Base-by-base conservation (phyloP, 345 rosid species). In the Angophora floribunda region DNA sequence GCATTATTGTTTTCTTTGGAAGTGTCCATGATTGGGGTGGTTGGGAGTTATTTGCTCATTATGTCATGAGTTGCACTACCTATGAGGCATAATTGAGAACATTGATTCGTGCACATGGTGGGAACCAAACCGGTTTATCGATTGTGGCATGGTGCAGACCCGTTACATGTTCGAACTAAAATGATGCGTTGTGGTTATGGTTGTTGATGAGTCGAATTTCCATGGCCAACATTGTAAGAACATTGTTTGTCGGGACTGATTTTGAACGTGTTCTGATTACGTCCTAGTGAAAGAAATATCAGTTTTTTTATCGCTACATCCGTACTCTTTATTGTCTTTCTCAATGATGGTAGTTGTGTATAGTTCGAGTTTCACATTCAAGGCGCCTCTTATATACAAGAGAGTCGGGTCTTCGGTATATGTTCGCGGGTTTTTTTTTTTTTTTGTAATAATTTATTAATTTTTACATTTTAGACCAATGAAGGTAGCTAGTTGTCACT, bases 371-470 rank as follows among this genome's bases (percentile, higher is more conserved):
- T 19, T 41, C 8, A 75, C 0, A 1, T 41, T 21, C 2, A 0
- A 41, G 49, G 45, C 4, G 49, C 84, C 84, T 41, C 2, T 41
- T 1, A 21, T 14, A 21, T 19, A 75, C 26, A 6, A 41, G 7
- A 41, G 49, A 0, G 14, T 8, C 26, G 26, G 49, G 21, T 75
- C 21, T 75, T 75, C 0, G 0, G 13, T 70, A 16, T 70, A 9
- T 9, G 5, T 19, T 17, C 19, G 82, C 0, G 82, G 82, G 47
- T 17, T 36, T 36, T 36, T 17, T 36, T 36, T 17, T 36, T 41
- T 8, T 19, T 0, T 41, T 75, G 28, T 41, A 41, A 41, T 75
- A 41, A 0, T 75, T 5, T 75, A 7, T 75, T 75, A 41, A 0
- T 75, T 5, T 75, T 7, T 75, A 19, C 26, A 41, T 75, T 41